phyloP scores from a whole-genome alignment of 768 basidiomycete genomes.

The Mycena albidolilacea region DNA sequence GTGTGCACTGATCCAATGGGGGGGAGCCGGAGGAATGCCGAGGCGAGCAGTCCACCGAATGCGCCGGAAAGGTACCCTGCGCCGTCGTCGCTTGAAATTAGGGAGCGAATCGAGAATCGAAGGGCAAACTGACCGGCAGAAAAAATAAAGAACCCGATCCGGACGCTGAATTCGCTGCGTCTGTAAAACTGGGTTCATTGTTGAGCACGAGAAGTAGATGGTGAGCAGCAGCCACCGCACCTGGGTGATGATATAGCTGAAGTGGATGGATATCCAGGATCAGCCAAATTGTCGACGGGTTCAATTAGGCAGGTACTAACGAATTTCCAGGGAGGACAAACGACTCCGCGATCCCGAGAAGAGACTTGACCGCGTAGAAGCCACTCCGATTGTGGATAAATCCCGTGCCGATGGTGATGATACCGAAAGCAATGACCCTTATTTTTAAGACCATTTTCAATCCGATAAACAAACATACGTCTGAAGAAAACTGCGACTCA shows the following conservation, averaged over 20 bases:
- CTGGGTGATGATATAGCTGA: conserved; percentile 23
- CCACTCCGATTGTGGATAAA: not conserved
- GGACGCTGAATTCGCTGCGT: conserved; percentile 22
- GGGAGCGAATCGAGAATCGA: not conserved
- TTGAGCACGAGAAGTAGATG: not conserved
- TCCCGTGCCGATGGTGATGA: conserved; percentile 15
- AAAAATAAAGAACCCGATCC: conserved; percentile 27
- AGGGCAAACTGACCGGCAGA: not conserved
- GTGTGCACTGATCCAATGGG: conserved; percentile 12
- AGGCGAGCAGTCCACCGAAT: conserved; percentile 22
- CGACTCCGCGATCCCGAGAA: conserved; percentile 7
- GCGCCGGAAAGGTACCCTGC: conserved; percentile 21
- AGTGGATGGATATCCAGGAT: too few species aligned
- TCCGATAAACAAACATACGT: too few species aligned
- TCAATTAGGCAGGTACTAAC: not conserved
- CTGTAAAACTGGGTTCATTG: conserved; percentile 6
- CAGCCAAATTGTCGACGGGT: not conserved
- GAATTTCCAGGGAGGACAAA: conserved; percentile 26
- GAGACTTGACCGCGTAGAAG: too few species aligned
- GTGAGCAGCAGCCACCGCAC: not conserved
- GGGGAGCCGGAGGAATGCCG: conserved; percentile 2
- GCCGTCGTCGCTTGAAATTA: too few species aligned
- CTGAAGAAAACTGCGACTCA: not conserved
- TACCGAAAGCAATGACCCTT: conserved; percentile 16
- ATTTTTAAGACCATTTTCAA: too few species aligned